phyloP scores from a whole-genome alignment of 768 basidiomycete genomes.

The Hericium coralloides region DNA sequence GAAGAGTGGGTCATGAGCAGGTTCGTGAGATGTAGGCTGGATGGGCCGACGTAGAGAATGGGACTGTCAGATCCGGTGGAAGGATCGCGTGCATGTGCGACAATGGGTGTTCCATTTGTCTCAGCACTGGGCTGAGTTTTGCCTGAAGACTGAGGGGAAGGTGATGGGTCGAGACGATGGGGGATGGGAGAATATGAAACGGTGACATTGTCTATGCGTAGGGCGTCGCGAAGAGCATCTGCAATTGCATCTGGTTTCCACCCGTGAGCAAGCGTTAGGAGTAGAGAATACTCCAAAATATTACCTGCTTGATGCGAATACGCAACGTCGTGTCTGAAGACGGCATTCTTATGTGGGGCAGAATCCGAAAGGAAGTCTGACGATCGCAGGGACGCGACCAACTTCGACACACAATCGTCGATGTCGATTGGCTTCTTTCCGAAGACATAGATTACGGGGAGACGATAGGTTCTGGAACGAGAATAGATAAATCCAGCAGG shows the following conservation, averaged over 20 bases:
- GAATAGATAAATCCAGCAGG: background rate
- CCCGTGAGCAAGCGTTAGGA: background rate
- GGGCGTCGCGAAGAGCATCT: conserved; percentile 18
- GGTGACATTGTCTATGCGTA: background rate
- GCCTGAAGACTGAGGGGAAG: background rate
- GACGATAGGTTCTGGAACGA: conserved; percentile 59
- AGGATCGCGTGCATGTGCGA: background rate
- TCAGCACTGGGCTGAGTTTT: background rate
- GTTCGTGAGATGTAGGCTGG: conserved; percentile 76
- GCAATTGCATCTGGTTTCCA: conserved; percentile 25
- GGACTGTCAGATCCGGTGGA: background rate
- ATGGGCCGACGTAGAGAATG: conserved; percentile 60
- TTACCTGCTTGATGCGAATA: conserved; percentile 63
- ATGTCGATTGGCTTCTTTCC: conserved; percentile 63
- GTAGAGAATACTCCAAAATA: background rate
- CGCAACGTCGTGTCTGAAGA: conserved; percentile 70
- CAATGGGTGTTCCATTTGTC: background rate
- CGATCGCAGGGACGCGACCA: conserved; percentile 28
- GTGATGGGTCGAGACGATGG: conserved; percentile 11
- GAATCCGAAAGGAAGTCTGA: conserved; percentile 14
- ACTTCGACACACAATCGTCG: conserved; percentile 34
- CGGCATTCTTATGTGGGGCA: conserved; percentile 19
- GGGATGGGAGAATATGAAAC: conserved; percentile 28
- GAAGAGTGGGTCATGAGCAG: conserved; percentile 74
- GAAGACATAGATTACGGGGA: conserved; percentile 89